A percentile compares a stretch with the other conserved stretches of the same genome.
These are phyloP conservation scores for Camillea tinctor DNA, from an alignment of 2,329 filamentous ascomycete species.

Conservation along the genomic window DNA sequence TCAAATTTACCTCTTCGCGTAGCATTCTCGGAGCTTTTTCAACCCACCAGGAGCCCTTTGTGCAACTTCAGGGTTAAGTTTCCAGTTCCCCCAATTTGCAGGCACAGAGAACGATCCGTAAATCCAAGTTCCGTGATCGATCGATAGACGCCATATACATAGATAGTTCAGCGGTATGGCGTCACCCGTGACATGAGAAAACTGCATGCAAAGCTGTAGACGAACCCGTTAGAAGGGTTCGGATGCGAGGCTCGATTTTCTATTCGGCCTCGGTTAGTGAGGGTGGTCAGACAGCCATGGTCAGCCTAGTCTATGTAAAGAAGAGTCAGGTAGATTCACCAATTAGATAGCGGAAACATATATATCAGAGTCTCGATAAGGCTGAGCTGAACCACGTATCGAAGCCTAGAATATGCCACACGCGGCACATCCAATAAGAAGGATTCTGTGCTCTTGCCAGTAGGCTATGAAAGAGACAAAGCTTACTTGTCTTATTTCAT, in stretches of 20 bases:
- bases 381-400: neutral
- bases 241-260: neutral
- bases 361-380: neutral
- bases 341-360: neutral
- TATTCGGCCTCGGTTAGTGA: neutral
- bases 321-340: neutral
- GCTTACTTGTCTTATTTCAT: neutral
- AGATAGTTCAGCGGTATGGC: neutral
- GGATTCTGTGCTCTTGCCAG: neutral
- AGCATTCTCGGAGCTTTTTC: neutral
- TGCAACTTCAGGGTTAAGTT: neutral
- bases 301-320: neutral
- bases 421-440: neutral
- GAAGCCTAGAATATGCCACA: neutral
- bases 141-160: neutral
- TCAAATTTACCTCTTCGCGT: neutral
- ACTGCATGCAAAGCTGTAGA: neutral
- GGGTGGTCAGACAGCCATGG: neutral
- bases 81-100: neutral
- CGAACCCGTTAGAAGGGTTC: neutral
- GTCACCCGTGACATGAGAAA: neutral
- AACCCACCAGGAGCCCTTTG: neutral
- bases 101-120: neutral
- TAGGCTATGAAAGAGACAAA: neutral
- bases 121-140: neutral